Evolutionary conservation across 352 stramenopile species (phyloP), one percentile per base, ranked within the genome.

Genomic region (Globisporangium spinosum): DNA sequence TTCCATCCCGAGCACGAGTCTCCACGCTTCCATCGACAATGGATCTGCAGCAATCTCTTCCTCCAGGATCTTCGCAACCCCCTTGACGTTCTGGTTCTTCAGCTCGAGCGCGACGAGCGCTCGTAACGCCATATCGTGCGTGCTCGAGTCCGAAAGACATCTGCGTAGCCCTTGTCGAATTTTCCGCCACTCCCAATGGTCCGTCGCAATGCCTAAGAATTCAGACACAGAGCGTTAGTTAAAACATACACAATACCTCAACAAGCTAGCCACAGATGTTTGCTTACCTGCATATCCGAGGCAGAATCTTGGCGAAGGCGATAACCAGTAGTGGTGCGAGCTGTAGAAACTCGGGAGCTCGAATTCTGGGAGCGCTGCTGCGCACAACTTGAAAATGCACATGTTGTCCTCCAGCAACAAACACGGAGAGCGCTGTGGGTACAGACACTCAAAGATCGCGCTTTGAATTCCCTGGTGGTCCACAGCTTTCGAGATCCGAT

Each of bases 141-240:
- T 58, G n/a, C 65, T 77, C 49, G 77, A 77, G 27, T 71, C 72
- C 38, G 29, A 15, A 23, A 87, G 65, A 43, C 75, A 77, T 65
- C 65, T 77, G 56, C 63, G 64, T 29, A 89, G 60, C n/a, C 62
- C 71, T 57, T 69, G 65, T 53, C 78, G 77, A 1, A 81, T 75
- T 20, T 78, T 76, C 25, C 81, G 65, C 45, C 77, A 71, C 62
- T 89, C 80, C 78, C 78, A 89, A 32, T 82, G 75, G 34, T 85
- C 71, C 35, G 49, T 62, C 32, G 77, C 80, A 49, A 70, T 57
- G n/a, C 73, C 78, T 89, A n/a, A 25, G 32, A 20, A 29, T 25
- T 0, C 6, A 25, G 12, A 32, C 61, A 0, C 34, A 56, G 20
- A n/a, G 32, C 0, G 5, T 20, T 40, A 35, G 8, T 20, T 40